Evolutionary conservation across 495 filamentous ascomycete species (phyloP), one percentile per base, ranked within the genome.

Genomic region (Tuber umbilicatum): DNA sequence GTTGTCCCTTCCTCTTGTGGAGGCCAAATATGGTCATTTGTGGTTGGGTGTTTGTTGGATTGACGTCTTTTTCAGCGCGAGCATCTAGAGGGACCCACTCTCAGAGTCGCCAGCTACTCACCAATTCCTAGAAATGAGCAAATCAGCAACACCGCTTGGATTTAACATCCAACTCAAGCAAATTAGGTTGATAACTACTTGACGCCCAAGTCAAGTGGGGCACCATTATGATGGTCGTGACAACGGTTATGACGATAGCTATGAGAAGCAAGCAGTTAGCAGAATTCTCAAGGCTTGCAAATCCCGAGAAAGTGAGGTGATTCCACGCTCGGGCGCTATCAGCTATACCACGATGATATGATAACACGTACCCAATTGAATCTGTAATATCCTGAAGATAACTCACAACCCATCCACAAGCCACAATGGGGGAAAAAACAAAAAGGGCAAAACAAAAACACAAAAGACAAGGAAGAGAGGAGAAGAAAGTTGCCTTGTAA

Each of bases 11-110:
- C 55, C 55, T 64, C 55, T 64, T 64, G 55, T 35, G 55, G 55
- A 35, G 55, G 55, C 3, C 27, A 4, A 35, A 35, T 64, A 35
- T 35, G 27, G 55, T 35, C 55, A 64, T 0, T 64, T 16, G 55
- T 64, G 55, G 55, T 35, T 64, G 27, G 55, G 35, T 64, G 27
- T 27, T 60, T 60, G 50, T 64, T 64, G 55, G 55, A 35, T 35
- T 64, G 55, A 64, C 55, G 55, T 64, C 27, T 64, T 64, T 55
- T 64, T 64, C 55, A 64, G 55, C 55, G 55, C 55, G 55, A 64
- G 55, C 27, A 64, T 27, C 55, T 19, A 6, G 27, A 64, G 4
- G 27, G 55, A 31, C 31, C 27, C 55, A 35, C 55, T 35, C 55
- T 35, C 19, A 31, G 31, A 35, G 55, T 35, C 55, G 27, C 27